Base-by-base conservation (phyloP, 495 filamentous ascomycete species). In the Penicillium canariense region DNA sequence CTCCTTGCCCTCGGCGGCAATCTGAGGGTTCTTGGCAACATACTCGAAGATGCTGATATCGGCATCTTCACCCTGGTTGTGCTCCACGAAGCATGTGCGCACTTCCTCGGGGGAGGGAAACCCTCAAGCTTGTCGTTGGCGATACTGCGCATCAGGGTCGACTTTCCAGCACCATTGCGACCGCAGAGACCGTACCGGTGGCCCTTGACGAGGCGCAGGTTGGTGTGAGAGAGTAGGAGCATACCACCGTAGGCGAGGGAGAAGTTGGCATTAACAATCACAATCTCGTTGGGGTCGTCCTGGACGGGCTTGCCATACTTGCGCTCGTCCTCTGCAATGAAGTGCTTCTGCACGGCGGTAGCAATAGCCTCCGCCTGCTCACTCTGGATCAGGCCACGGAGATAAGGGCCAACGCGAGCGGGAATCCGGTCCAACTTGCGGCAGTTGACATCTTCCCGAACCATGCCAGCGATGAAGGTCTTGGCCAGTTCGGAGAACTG, bases 241-340 rank as follows among this genome's bases (percentile, higher is more conserved):
- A 97, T 97, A 67, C 95, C 94, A 67, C 94, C 94, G 63, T 99
- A 99, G 14, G 90, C 94, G 12, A 99, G 81, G 15, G 94, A 99
- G 78, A 99, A 99, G 67, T 96, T 87, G 35, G 95, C 90, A 64
- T 99, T 97, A 64, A 99, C 94, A 62, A 99, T 96, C 68, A 97
- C 94, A 28, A 88, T 79, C 74, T 90, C 87, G 50, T 84, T 91
- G 59, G 94, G 87, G 60, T 96, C 88, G 52, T 88, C 88, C 69
- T 89, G 90, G 56, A 88, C 78, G 2, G 91, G 90, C 48, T 87
- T 83, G 55, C 92, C 92, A 63, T 81, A 96, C 69, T 90, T 92
- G 68, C 90, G 89, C 54, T 89, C 76, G 60, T 96, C 91, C 61
- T 96, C 91, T 8, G 84, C 85, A 26, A 90, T 65, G 63, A 86